phyloP scores from a whole-genome alignment of 2,329 filamentous ascomycete genomes.

The Diaporthe citrichinensis region DNA sequence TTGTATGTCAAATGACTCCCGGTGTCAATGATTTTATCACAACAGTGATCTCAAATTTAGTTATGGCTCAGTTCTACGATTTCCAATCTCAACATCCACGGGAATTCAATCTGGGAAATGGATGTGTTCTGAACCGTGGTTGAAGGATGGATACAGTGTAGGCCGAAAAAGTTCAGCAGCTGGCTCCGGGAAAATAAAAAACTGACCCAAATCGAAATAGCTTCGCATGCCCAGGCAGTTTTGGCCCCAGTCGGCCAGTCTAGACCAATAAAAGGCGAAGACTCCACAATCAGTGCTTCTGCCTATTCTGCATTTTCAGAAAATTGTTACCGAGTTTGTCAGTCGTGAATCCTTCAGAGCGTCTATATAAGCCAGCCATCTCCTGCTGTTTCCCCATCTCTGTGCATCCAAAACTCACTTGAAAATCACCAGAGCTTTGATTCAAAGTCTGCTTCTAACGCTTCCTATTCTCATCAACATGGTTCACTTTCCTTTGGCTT shows the following conservation, averaged over 20 bases:
- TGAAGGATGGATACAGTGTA: not conserved
- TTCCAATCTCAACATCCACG: not conserved
- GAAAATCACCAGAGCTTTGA: not conserved
- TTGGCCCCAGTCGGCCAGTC: not conserved
- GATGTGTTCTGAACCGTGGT: not conserved
- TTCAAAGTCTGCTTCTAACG: not conserved
- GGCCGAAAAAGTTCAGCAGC: conserved; percentile 1
- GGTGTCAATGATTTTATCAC: too few species aligned
- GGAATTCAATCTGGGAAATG: not conserved
- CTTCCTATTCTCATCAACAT: not conserved
- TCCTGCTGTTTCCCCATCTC: not conserved
- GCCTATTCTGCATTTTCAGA: not conserved
- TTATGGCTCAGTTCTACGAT: not conserved
- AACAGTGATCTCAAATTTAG: not conserved
- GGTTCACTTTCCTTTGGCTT: not conserved
- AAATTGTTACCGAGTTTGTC: too few species aligned
- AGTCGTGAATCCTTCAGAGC: not conserved
- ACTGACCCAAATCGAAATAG: not conserved
- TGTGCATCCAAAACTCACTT: not conserved
- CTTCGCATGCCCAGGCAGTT: not conserved
- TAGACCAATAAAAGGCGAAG: not conserved
- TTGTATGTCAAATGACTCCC: too few species aligned
- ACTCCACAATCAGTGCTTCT: conserved; percentile 1
- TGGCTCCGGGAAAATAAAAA: not conserved
- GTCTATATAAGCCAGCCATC: not conserved